A percentile compares a stretch with the other conserved stretches of the same genome.
phyloP scores from a whole-genome alignment of 2,329 filamentous ascomycete genomes.

The Colletotrichum australisinense region DNA sequence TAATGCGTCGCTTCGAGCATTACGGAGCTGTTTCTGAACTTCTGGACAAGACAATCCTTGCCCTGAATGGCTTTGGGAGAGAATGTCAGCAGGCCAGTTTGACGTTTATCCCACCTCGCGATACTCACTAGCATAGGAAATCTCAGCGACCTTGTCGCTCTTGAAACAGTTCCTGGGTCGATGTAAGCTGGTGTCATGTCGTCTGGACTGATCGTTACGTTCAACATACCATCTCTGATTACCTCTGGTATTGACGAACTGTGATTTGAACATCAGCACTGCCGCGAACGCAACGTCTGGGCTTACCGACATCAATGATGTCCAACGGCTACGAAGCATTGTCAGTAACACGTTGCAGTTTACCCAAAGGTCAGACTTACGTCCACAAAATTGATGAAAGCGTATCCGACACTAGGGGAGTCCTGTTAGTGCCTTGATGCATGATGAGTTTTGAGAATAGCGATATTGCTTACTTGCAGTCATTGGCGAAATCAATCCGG shows the following conservation, averaged over 20 bases:
- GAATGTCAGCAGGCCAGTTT: conserved; percentile 40
- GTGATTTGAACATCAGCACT: conserved; percentile 40
- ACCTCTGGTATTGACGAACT: conserved; percentile 79
- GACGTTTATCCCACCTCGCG: conserved; percentile 29
- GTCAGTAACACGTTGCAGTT: conserved; percentile 48
- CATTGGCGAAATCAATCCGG: conserved; percentile 87
- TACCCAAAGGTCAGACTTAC: conserved; percentile 57
- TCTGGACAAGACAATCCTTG: conserved; percentile 88
- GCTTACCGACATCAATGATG: conserved; percentile 73
- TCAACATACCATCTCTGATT: conserved; percentile 75
- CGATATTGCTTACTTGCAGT: conserved; percentile 76
- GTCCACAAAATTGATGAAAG: conserved; percentile 94
- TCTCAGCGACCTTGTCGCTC: conserved; percentile 86
- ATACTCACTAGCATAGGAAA: conserved; percentile 90
- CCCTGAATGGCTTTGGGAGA: conserved; percentile 81
- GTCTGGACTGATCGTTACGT: neutral
- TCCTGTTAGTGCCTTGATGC: neutral
- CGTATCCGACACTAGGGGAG: conserved; percentile 84
- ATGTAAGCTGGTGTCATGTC: neutral
- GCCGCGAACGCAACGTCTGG: neutral
- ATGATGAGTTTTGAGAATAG: neutral
- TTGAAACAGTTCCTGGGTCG: conserved; percentile 78
- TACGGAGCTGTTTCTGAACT: conserved; percentile 96
- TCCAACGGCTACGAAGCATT: conserved; percentile 68
- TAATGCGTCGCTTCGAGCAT: conserved; percentile 89